Evolutionary conservation across 805 yeast genomes (phyloP).

Genomic region (Wickerhamomyces queroliae): DNA sequence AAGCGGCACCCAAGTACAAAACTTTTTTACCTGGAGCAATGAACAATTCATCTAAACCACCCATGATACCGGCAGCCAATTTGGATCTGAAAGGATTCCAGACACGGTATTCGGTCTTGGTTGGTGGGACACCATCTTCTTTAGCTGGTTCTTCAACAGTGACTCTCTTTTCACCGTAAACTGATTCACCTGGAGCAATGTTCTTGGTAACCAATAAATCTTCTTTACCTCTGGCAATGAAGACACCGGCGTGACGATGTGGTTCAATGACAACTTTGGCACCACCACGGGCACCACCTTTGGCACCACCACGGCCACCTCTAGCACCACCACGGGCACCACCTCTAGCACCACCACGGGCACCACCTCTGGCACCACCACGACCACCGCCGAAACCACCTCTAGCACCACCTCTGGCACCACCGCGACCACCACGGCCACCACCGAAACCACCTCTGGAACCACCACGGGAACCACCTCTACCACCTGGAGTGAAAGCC

Average conservation of each 20-base stretch:
- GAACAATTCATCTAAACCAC: slow-evolving; percentile 97
- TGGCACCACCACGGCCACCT: slow-evolving; percentile 64
- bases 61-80: slow-evolving; percentile 99
- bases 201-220: slow-evolving; percentile 96
- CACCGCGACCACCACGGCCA: slow-evolving; percentile 41
- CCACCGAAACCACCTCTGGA: slow-evolving; percentile 28
- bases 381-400: slow-evolving; percentile 40
- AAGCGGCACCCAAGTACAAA: slow-evolving; percentile 96
- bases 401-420: slow-evolving; percentile 45
- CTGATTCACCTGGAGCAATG: slow-evolving; percentile 97
- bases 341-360: slow-evolving; percentile 51
- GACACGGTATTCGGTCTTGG: slow-evolving; percentile 97
- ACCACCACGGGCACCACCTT: slow-evolving; percentile 84
- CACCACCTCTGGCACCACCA: slow-evolving; percentile 44
- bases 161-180: slow-evolving; percentile 97
- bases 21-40: slow-evolving; percentile 98
- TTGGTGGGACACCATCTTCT: slow-evolving; percentile 83
- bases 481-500: slow-evolving; percentile 72
- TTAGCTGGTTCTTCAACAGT: slow-evolving; percentile 88
- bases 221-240: slow-evolving; percentile 99
- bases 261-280: slow-evolving; percentile 98
- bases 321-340: slow-evolving; percentile 48
- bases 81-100: slow-evolving; percentile 99
- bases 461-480: slow-evolving; percentile 46
- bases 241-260: slow-evolving; percentile 98